These are phyloP conservation scores for Hyaloscypha bicolor DNA, from an alignment of 495 filamentous ascomycete genomes.

Conservation along the genomic window DNA sequence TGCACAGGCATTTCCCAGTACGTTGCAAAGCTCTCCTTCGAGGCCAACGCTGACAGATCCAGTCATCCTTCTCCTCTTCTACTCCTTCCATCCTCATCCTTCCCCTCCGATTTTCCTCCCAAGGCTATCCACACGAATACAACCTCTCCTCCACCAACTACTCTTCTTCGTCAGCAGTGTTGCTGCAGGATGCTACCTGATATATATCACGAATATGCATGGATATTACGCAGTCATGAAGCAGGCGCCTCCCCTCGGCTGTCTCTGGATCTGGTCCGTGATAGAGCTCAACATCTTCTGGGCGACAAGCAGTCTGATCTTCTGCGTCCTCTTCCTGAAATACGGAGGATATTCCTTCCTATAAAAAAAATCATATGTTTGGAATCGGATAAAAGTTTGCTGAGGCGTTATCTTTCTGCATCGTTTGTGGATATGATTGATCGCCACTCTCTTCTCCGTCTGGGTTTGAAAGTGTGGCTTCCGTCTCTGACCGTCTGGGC, in stretches of 20 bases:
- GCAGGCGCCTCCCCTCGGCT: conserved; percentile 83
- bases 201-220: conserved; percentile 75
- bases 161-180: conserved; percentile 61
- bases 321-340: conserved; percentile 67
- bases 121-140: conserved; percentile 45
- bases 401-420: neutral
- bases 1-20: conserved; percentile 53
- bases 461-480: neutral
- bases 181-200: conserved; percentile 70
- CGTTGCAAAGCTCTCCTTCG: conserved; percentile 16
- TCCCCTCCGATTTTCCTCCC: conserved; percentile 45
- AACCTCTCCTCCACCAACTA: conserved; percentile 53
- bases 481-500: neutral
- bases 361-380: conserved; percentile 8
- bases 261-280: conserved; percentile 92
- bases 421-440: neutral
- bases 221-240: conserved; percentile 92
- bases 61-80: conserved; percentile 64
- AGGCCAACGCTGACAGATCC: conserved; percentile 36
- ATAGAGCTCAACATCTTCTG: conserved; percentile 78
- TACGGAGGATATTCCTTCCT: conserved; percentile 63
- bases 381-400: conserved; percentile 3
- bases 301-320: conserved; percentile 61
- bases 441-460: neutral
- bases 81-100: conserved; percentile 57